phyloP scores from a whole-genome alignment of 495 filamentous ascomycete species.

The Penicillium atrosanguineum region DNA sequence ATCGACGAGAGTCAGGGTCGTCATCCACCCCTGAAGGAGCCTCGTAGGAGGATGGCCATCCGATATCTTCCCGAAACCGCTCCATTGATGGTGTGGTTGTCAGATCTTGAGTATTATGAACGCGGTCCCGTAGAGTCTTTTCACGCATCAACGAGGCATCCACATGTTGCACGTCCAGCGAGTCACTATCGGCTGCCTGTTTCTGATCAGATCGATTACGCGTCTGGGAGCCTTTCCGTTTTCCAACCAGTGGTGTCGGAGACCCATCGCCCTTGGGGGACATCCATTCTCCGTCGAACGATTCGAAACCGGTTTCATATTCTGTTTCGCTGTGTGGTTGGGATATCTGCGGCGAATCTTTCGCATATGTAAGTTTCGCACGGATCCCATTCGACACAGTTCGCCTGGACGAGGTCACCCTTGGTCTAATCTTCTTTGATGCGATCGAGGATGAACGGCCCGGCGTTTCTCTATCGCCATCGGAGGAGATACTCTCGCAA shows the following conservation, averaged over 20 bases:
- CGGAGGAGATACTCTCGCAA: conserved; percentile 60
- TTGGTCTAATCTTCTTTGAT: conserved; percentile 32
- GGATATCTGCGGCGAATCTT: conserved; percentile 13
- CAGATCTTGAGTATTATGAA: conserved; percentile 25
- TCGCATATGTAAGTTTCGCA: conserved; percentile 10
- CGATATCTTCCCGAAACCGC: conserved; percentile 38
- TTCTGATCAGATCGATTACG: conserved; percentile 1
- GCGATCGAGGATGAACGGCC: conserved; percentile 35
- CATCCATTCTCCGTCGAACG: conserved; percentile 27
- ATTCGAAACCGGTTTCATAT: conserved; percentile 25
- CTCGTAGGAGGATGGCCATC: conserved; percentile 40
- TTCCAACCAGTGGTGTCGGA: conserved; percentile 19
- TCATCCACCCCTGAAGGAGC: conserved; percentile 12
- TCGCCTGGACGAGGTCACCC: conserved; percentile 10
- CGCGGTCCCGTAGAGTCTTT: conserved; percentile 35
- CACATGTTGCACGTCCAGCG: conserved; percentile 18
- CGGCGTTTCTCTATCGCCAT: conserved; percentile 57
- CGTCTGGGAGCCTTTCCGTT: conserved; percentile 9
- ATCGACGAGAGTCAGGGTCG: conserved; percentile 41
- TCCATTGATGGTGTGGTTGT: conserved; percentile 34
- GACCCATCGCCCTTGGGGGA: conserved; percentile 11
- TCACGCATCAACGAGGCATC: conserved; percentile 30
- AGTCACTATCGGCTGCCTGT: conserved; percentile 3
- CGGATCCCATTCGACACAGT: conserved; percentile 10
- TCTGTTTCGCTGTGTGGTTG: conserved; percentile 18